Base-by-base conservation (phyloP, 2,329 filamentous ascomycete species). In the Furcasterigmium furcatum region DNA sequence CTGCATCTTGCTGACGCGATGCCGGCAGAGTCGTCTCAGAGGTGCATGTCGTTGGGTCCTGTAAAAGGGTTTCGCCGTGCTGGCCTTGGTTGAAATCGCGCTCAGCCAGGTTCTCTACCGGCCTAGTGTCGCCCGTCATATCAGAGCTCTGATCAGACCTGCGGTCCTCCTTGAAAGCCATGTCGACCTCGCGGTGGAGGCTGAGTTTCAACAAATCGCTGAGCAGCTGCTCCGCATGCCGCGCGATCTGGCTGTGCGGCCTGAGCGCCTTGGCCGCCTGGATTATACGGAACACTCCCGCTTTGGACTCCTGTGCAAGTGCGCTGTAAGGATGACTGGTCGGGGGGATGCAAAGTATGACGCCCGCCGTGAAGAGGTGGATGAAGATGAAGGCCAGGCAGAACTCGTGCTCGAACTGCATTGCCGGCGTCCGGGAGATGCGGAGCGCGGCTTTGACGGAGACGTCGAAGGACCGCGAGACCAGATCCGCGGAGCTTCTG, bases 331-430 rank as follows among this genome's bases (percentile, higher is more conserved):
- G 59, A 20, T 55, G 55, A 18, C 49, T 57, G 3, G 55, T 59
- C 13, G 60, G 58, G 13, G 55, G 47, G 29, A 63, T 57, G 49
- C 59, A 63, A 8, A 62, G 52, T 22, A 62, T 54, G 24, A 54
- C 52, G 19, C 52, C 50, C n/a, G 50, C 52, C 10, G 50, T 49
- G 50, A 54, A 52, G 38, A 52, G 49, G 30, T 54, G 49, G 24
- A 52, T 46, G 29, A 54, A 45, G 9, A 51, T 38, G 38, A 52
- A 52, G 12, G 50, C 47, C 38, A 54, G 39, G 41, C 46, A 46
- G 20, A 51, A 56, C 24, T 62, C 55, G 18, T 54, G 47, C 39
- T 57, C 50, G 41, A 62, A 59, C 20, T 52, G 46, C 38, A 49
- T 48, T 10, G 61, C 53, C 1, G 58, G 57, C 5, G 56, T 49